These are phyloP conservation scores for Candida tropicalis DNA, from an alignment of 1,139 yeast species.

Conservation along the genomic window DNA sequence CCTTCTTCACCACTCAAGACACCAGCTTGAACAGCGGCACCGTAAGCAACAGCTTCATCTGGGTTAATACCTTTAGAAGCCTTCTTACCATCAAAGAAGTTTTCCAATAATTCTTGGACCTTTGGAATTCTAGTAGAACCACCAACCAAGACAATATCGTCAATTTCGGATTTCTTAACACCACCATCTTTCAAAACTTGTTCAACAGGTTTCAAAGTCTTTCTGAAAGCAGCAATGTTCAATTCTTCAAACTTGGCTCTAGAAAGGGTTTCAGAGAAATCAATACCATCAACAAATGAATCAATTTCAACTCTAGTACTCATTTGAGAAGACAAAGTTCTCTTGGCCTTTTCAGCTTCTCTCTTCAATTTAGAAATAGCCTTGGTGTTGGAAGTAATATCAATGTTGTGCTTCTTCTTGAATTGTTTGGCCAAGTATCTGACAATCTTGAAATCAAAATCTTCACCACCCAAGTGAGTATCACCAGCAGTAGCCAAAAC, in stretches of 20 bases:
- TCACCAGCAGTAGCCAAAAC: constrained; percentile 58
- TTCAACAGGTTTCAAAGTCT: constrained; percentile 91
- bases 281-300: constrained; percentile 93
- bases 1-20: constrained; percentile 77
- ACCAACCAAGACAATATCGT: constrained; percentile 94
- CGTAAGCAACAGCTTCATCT: constrained; percentile 66
- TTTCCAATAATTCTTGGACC: constrained; percentile 88
- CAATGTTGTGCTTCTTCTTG: constrained; percentile 86
- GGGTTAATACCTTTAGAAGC: constrained; percentile 96
- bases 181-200: constrained; percentile 90
- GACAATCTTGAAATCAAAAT: constrained; percentile 87
- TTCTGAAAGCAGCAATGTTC: constrained; percentile 83
- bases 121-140: constrained; percentile 98
- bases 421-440: constrained; percentile 82
- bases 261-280: constrained; percentile 87
- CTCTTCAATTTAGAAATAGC: constrained; percentile 90
- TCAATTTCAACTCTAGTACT: constrained; percentile 91
- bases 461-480: constrained; percentile 80
- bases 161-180: constrained; percentile 77
- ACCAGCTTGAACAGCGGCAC: constrained; percentile 83
- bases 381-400: constrained; percentile 71
- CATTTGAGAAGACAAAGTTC: constrained; percentile 90
- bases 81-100: constrained; percentile 88
- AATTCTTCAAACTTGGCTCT: constrained; percentile 96
- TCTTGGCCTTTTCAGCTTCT: constrained; percentile 96